Base-by-base conservation (phyloP, 108 stramenopile species). In the Nitzschia sp. region DNA sequence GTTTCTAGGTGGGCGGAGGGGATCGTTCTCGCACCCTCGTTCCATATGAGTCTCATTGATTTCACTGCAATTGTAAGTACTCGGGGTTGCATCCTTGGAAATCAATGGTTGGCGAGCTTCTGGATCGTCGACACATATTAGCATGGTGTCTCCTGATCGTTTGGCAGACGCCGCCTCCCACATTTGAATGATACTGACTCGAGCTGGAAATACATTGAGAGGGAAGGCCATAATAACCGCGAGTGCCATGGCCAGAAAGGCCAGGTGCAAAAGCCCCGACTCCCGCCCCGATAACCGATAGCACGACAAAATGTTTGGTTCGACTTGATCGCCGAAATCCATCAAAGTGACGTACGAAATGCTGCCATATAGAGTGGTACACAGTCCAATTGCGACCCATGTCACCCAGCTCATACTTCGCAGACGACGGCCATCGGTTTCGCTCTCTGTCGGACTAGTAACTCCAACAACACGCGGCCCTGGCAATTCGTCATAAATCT, bases 171-270 rank as follows among this genome's bases (percentile, higher is more conserved):
- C 45, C 61, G 60, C 36, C 3, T 61, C 80, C 68, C 75, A 72
- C 56, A 92, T 87, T 41, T 80, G 60, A 25, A 81, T 67, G 61
- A 90, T 36, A 26, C 85, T 85, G 30, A 85, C 82, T 5, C 89
- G 71, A 9, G 87, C 87, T 6, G 92, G 92, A 32, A 93, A 84
- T 8, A 93, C 81, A 59, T 90, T 93, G 46, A 93, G 80, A 3
- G 92, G 92, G 68, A 83, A 93, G 2, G 89, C 91, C 59, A 89
- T 83, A 31, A 89, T 81, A 19, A 93, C 79, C 4, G 92, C 88
- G n/a, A 89, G 55, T 23, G 80, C 87, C 77, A 93, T 86, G 33
- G 80, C 79, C 11, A 81, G 66, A 50, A 87, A 83, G 15, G 91
- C 83, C 22, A 80, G 68, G 47, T 84, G 88, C 77, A 90, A 78